These are phyloP conservation scores for Cyclospora cayetanensis DNA, from an alignment of 169 alveolate species.

Conservation along the genomic window DNA sequence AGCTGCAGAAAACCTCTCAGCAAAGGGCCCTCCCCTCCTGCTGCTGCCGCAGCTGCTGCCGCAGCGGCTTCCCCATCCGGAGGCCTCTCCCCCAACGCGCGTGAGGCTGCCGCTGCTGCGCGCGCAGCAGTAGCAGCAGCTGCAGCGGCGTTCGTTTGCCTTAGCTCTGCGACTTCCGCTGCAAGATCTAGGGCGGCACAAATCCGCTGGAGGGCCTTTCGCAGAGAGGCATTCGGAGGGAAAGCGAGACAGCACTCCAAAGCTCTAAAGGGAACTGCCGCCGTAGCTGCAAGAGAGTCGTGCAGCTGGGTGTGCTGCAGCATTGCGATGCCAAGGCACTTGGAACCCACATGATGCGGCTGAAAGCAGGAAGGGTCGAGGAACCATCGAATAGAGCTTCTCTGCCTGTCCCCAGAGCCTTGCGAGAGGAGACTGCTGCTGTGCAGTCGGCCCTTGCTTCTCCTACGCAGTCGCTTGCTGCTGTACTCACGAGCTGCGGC, in stretches of 20 bases:
- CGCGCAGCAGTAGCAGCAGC: slow-evolving; percentile 72
- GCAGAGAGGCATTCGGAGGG: slow-evolving; percentile 7
- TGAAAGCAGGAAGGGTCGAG: slow-evolving; percentile 10
- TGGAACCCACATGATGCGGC: slow-evolving; percentile 65
- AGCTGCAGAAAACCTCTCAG: slow-evolving; percentile 44
- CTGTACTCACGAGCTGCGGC: slow-evolving; percentile 40
- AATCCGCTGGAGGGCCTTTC: slow-evolving; percentile 22
- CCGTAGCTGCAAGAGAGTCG: slow-evolving; percentile 49
- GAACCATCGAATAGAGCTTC: slow-evolving; percentile 26
- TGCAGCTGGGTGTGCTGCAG: slow-evolving; percentile 49
- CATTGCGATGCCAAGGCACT: slow-evolving; percentile 60
- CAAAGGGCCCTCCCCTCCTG: slow-evolving; percentile 63
- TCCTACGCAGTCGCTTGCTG: slow-evolving; percentile 4
- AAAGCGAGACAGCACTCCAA: slow-evolving; percentile 20
- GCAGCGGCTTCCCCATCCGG: slow-evolving; percentile 45
- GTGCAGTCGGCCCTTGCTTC: slow-evolving; percentile 17
- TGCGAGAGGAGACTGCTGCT: neutral
- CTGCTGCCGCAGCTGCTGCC: slow-evolving; percentile 66
- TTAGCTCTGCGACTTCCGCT: slow-evolving; percentile 48
- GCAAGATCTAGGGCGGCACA: slow-evolving; percentile 46
- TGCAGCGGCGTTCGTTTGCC: slow-evolving; percentile 52
- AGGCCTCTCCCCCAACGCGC: slow-evolving; percentile 38
- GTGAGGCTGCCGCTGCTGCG: slow-evolving; percentile 55
- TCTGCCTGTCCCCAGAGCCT: slow-evolving; percentile 23
- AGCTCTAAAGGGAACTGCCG: slow-evolving; percentile 63